Conservation (phyloP, 257 asterid genomes). For the Primulina tabacum region DNA sequence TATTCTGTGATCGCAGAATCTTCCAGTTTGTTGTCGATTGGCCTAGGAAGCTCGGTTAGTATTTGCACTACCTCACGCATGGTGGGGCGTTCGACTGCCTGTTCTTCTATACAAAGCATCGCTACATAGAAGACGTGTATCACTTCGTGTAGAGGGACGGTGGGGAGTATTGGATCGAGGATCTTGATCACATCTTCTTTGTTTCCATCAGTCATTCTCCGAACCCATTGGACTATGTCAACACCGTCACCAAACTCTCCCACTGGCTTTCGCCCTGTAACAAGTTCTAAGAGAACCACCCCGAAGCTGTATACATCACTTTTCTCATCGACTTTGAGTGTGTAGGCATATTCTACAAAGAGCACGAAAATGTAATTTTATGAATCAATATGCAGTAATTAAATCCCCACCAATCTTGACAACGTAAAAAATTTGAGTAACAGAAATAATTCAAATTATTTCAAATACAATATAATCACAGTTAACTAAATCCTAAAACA, state of each 20-base stretch:
- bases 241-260: constrained; percentile 98
- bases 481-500: neutral
- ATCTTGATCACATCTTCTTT: constrained; percentile 75
- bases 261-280: constrained; percentile 80
- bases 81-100: constrained; percentile 91
- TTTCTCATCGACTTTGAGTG: constrained; percentile 94
- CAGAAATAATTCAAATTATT: constrained; percentile 10
- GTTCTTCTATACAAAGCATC: constrained; percentile 94
- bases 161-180: constrained; percentile 77
- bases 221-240: constrained; percentile 96
- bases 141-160: constrained; percentile 78
- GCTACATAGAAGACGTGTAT: constrained; percentile 93
- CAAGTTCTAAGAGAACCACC: constrained; percentile 81
- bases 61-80: constrained; percentile 97
- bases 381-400: constrained; percentile 14
- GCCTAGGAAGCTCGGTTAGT: constrained; percentile 81
- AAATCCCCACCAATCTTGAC: constrained; percentile 15
- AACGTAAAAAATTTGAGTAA: constrained; percentile 6
- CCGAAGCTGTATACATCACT: constrained; percentile 97
- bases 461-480: neutral
- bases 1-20: constrained; percentile 37
- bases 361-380: neutral
- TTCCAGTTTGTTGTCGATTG: constrained; percentile 37
- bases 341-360: constrained; percentile 83
- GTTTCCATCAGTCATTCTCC: constrained; percentile 77